Base-by-base conservation (phyloP, 2,329 filamentous ascomycete genomes). In the Rasamsonia emersonii region DNA sequence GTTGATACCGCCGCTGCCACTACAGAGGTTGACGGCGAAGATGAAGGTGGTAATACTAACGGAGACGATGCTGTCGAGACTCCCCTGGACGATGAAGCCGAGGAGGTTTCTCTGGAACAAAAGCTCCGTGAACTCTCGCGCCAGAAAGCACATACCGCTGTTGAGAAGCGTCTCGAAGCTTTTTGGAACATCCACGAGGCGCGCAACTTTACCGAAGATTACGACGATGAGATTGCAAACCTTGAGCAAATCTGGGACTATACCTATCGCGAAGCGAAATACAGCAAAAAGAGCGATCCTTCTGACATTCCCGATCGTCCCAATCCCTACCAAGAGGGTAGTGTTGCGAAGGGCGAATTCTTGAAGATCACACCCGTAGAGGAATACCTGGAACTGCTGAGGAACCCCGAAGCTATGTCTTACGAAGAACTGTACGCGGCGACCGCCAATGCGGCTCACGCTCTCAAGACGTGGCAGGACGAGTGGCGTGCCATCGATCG, bases 381-480 rank as follows among this genome's bases (percentile, higher is more conserved):
- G n/a, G 44, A 53, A 3, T 51, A 58, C 20, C 28, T 61, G n/a
- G 46, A 45, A 32, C 47, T 55, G 28, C 49, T 64, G 15, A 52
- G 51, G 27, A 49, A 58, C 19, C 56, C 57, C 1, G 51, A 60
- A 33, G 40, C 45, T 11, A 62, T 70, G 37, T 60, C 68, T 8
- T 64, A 61, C 0, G 67, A 68, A n/a, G 66, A 68, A 36, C 62
- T 78, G 0, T 73, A 73, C 39, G 56, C 60, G 2, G 53, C 75
- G n/a, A 70, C 73, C 2, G 60, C 64, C 17, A 74, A 76, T 43
- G 67, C 67, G 1, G 66, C 68, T 18, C 51, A 54, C 20, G 68
- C 69, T 9, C 56, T 79, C 38, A 64, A 65, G 43, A 51, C 62
- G 24, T 70, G 73, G 57, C 75, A 79, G 46, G 68, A 75, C 35